Base-by-base conservation (phyloP, 768 basidiomycete species). In the Tulasnella sp. region DNA sequence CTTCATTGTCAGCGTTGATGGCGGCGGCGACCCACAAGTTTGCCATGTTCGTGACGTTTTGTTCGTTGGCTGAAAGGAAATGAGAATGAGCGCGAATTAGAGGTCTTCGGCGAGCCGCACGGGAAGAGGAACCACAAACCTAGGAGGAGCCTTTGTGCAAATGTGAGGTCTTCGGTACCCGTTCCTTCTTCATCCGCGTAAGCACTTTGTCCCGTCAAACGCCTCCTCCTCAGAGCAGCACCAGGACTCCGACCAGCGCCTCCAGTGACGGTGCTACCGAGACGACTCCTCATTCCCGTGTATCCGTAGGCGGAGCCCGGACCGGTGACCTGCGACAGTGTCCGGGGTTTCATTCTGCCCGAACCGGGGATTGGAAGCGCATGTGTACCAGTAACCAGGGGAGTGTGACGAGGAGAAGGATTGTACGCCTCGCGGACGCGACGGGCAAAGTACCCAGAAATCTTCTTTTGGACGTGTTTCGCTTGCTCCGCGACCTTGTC, bases 1-100 rank as follows among this genome's bases (percentile, higher is more conserved):
- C 91, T 80, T 96, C 95, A 81, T 93, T 84, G 82, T 97, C 96
- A 40, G 92, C 94, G 79, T 97, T 98, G 86, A 97, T 94, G 7
- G 97, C 98, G 26, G 96, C 93, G 5, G 95, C 95, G 74, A 99
- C 94, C 98, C 98, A 99, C 29, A 99, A 86, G 84, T 98, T 97
- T 32, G 95, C 94, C 82, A 99, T 93, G 81, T 92, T 95, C 77
- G 94, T 96, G 5, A 96, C 95, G 16, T 94, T 92, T 81, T 95
- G 93, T 84, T 98, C 96, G 84, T 98, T 98, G 26, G 97, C 97
- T 83, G 81, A 71, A 3, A 81, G 76, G 11, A 82, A 39, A 7
- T 23, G 75, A 69, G 15, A 39, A 7, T 23, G 75, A 69, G 15
- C 6, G 15, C 20, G 23, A 67, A 10, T 76, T 26, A 67, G n/a